Percentiles rank a stretch among this genome's conserved stretches.
Evolutionary conservation across 78 protist genomes (phyloP).

Genomic region (Dictyostelium intermedium): DNA sequence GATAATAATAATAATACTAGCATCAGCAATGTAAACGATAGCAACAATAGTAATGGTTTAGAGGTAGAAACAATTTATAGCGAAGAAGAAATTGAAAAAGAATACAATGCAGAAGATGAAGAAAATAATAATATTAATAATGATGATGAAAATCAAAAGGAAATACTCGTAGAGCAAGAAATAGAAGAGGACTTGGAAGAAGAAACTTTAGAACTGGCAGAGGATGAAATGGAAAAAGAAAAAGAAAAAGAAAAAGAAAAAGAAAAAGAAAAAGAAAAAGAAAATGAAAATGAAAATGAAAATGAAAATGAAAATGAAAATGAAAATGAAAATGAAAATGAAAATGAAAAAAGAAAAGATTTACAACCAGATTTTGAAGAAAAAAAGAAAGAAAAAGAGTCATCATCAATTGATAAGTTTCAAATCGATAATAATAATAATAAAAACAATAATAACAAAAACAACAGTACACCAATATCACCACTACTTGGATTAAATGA

Average conservation of each 20-base stretch:
- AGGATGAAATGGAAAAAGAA: neutral
- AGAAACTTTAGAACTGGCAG: neutral
- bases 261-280: neutral
- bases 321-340: neutral
- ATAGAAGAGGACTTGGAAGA: neutral
- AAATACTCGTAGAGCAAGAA: neutral
- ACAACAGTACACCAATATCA: too few relatives aligned
- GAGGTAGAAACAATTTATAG: neutral
- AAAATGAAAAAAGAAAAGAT: neutral
- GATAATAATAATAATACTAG: neutral
- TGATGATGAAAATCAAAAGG: neutral
- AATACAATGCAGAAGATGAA: neutral
- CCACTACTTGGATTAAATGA: neutral
- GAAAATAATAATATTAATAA: neutral
- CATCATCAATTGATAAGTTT: neutral
- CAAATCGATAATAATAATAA: neutral
- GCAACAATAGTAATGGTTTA: neutral
- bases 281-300: neutral
- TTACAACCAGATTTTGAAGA: neutral
- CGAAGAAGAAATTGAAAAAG: neutral
- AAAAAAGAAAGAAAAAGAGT: neutral
- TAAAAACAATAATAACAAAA: neutral
- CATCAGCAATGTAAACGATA: neutral
- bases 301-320: neutral
- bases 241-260: neutral